Base-by-base conservation (phyloP, 2,329 filamentous ascomycete species). In the Sporothrix euskadiensis region DNA sequence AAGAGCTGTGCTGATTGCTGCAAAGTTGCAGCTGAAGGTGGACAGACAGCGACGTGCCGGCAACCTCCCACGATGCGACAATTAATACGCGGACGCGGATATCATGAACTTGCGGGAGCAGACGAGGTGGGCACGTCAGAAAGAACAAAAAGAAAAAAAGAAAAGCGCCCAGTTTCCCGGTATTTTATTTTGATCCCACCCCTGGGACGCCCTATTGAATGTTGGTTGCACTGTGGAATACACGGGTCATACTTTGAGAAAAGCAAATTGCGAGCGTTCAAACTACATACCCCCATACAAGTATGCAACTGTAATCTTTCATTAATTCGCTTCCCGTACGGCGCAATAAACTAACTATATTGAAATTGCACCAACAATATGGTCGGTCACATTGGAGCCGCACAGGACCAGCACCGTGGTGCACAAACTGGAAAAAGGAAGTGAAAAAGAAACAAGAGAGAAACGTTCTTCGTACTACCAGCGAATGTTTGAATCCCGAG, bases 71-170 rank as follows among this genome's bases (percentile, higher is more conserved):
- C n/a, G 39, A 66, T 47, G 39, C 39, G 61, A 30, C 61, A 66
- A 47, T 66, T 47, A 47, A 66, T 66, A 66, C 22, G 61, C 61
- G 59, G 59, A 66, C 22, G 61, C 61, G 59, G 59, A 65, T 65
- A 26, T n/a, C 44, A 65, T 65, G 57, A 61, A 2, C 30, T 61
- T 35, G 57, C 57, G 57, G 57, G 32, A 41, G 35, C 6, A 63
- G 35, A 32, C 57, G 35, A 63, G 35, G 30, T 32, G 32, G 56
- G 56, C 56, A 59, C 30, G 57, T 63, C 10, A 66, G 26, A 66
- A 16, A 44, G 30, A 26, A 26, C 2, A 4, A 9, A 22, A 39
- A 14, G 10, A 30, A 44, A 4, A 9, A 22, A 39, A 14, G 10
- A 30, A 44, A 12, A 35, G 35, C 39, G 59, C 32, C 61, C 39